Evolutionary conservation across 2,329 filamentous ascomycete species (phyloP).

Genomic region (Paecilomyces sp.): DNA sequence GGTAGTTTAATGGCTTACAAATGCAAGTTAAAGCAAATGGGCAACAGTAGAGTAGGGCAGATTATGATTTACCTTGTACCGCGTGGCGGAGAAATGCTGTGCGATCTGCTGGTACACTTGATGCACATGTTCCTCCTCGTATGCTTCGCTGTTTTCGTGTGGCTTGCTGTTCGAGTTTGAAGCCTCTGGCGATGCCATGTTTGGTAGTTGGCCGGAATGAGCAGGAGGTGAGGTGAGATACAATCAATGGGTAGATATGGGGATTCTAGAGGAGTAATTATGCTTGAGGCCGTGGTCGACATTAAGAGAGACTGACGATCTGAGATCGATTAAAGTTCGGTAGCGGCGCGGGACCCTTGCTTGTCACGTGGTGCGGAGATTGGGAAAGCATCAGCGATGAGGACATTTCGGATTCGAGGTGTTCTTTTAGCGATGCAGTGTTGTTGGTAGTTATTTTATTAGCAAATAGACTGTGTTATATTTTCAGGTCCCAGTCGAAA

Average conservation of each 20-base stretch:
- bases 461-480: no score
- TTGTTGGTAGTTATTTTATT: no score
- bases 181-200: neutral
- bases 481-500: no score
- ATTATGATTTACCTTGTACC: constrained; percentile 53
- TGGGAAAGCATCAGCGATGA: neutral
- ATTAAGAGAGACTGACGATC: neutral
- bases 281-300: neutral
- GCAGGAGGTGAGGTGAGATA: no score
- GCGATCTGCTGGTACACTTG: constrained; percentile 65
- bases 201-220: neutral
- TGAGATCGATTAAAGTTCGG: neutral
- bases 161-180: neutral
- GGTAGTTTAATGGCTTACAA: neutral
- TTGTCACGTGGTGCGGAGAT: constrained; percentile 4
- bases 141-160: constrained; percentile 32
- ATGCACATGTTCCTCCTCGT: constrained; percentile 86
- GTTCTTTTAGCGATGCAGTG: no score
- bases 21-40: constrained; percentile 1
- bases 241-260: no score
- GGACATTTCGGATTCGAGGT: neutral
- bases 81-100: constrained; percentile 42
- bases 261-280: neutral
- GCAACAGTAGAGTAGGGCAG: neutral
- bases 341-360: neutral